Evolutionary conservation across 1,284 basidiomycete species (phyloP), one percentile per base, ranked within the genome.

Genomic region (Sporisorium reilianum): DNA sequence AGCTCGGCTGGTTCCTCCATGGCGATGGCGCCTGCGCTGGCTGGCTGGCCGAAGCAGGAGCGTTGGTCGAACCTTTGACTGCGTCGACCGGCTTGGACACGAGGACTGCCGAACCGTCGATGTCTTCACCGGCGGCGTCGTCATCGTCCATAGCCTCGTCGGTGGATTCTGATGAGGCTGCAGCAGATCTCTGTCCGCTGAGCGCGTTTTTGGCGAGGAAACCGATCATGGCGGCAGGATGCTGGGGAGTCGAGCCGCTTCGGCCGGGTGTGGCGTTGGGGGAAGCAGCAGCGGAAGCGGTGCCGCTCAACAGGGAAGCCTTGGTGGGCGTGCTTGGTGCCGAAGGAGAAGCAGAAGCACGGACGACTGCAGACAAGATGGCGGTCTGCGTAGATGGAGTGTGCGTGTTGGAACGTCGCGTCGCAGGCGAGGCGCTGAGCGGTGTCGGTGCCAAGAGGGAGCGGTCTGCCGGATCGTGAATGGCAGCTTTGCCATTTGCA

Each of bases 311-410:
- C 0, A 40, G 18, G 3, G 61, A 50, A 5, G 48, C 46, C 41
- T 61, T 68, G 48, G 26, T 59, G 10, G 67, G 64, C 34, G 66
- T 75, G 50, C 52, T 49, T 22, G 52, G 51, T 4, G 72, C 59
- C 2, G 72, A 75, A 12, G 72, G 67, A 26, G 73, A 75, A 30
- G 67, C 56, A 3, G 73, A 75, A 3, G 68, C 73, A 9, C 73
- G 50, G 7, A 75, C 68, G 22, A 75, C 73, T 9, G 73, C 73
- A 9, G 73, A 71, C n/a, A 75, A 44, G 46, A 75, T 64, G 22
- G 68, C 68, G 8, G 73, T 68, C 18, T 75, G 73, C 3, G 68
- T 75, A 0, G 64, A 64, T 5, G 68, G 68, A 7, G 64, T 68
- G 20, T 70, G 64, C 5, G 22, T 53, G 14, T 58, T 61, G 14